Base-by-base conservation (phyloP, 1,284 basidiomycete genomes). In the Pyrrhoderma noxium region DNA sequence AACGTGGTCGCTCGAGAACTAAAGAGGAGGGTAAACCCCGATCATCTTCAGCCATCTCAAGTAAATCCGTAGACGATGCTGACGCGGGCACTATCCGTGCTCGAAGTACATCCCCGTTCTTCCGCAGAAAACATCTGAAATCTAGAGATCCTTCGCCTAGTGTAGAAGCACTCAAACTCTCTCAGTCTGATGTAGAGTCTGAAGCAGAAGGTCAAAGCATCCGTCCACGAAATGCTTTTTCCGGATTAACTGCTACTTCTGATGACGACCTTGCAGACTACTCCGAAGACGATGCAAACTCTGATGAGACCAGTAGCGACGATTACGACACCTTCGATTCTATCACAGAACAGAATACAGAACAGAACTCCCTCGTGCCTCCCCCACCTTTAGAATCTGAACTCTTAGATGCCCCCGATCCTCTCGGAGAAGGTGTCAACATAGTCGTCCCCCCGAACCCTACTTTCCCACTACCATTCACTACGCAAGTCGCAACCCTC, bases 381-480 rank as follows among this genome's bases (percentile, higher is more conserved):
- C 65, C 69, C 8, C 66, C 69, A 21, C 65, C 67, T 1, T 62
- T 70, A 37, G 71, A 65, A 16, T 62, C 71, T 25, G 68, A 69
- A 48, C 69, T 69, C 38, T 68, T 76, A 55, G 84, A 85, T 21
- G 54, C 45, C 40, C 80, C 83, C 7, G 85, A 88, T 64, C 85
- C 88, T 3, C 71, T 88, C 2, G 89, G 87, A 23, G 87, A 91
- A 67, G 90, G 93, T 43, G 91, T 94, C 21, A 96, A 96, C 62
- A 87, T 95, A 45, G 79, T 95, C 54, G 76, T 89, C 2, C 83
- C 85, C 0, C 82, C 79, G 85, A 89, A 58, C 85, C 85, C 0
- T 87, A 87, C 63, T 89, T 89, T 64, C 84, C 85, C 8, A 76
- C 73, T 35, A 84, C 85, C 1, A 72, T 87, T 43, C 85, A 85